Base-by-base conservation (phyloP, 129 eudicot species). In the Erigeron canadensis region DNA sequence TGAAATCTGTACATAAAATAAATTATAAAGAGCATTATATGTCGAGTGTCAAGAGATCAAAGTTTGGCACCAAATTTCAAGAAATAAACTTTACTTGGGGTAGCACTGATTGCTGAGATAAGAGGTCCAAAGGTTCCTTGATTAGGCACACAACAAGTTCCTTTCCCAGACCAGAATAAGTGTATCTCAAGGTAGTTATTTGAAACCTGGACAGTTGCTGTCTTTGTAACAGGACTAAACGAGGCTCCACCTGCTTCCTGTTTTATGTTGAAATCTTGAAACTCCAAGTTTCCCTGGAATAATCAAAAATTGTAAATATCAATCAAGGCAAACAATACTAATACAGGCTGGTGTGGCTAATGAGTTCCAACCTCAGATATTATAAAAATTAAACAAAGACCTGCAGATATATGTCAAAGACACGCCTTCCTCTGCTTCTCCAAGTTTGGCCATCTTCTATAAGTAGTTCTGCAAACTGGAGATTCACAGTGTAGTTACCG, bases 141-240 rank as follows among this genome's bases (percentile, higher is more conserved):
- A 2, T 0, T 1, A 73, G 96, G 98, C 64, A 94, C 83, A 60
- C 95, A 94, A 51, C 96, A 89, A 47, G 98, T 89, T 71, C 98
- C 98, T 76, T 92, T 92, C 51, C 98, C 98, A 67, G 95, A 86
- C 96, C 98, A 89, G 37, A 93, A 89, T 16, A 93, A 78, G 84
- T 93, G 98, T 53, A 93, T 76, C 45, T 93, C 98, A 40, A 94
- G 83, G 72, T 78, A 84, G 77, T 87, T 94, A 70, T 86, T 82
- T 10, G 86, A 66, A 73, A 89, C 98, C 13, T 28, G 80, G 72
- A 79, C 90, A 0, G 71, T 72, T 61, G 42, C 81, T 38, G 34
- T 53, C 80, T 40, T 80, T 39, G 71, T 47, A 64, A 94, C 86
- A 44, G 90, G 87, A 64, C 75, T 71, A 54, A 77, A 79, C n/a